Base-by-base conservation (phyloP, 2,329 filamentous ascomycete genomes). In the Sordariomycetes sp. region DNA sequence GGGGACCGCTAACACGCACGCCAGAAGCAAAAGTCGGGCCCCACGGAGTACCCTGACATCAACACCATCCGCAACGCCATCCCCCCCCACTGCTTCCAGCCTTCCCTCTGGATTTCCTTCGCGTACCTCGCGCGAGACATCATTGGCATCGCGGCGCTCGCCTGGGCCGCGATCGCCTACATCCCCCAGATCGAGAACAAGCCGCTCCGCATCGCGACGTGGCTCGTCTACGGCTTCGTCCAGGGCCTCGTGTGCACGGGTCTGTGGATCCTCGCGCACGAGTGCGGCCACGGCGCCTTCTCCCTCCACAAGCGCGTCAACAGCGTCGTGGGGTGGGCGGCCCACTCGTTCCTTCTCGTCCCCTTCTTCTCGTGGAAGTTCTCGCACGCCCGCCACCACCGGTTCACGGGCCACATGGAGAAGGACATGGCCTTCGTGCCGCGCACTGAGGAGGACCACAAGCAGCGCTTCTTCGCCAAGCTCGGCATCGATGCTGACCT, bases 231-330 rank as follows among this genome's bases (percentile, higher is more conserved):
- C 67, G 78, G 80, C 61, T 85, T 82, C 67, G 63, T 79, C 52
- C 82, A 87, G 92, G 60, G 94, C 65, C 80, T 97, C 59, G 92
- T 96, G 69, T 92, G 81, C 65, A 99, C 94, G 53, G 94, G 94
- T 64, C 70, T 96, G 59, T 99, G 94, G 94, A 90, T 99, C 60
- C 77, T 99, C 63, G 92, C 94, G 60, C 94, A 99, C 75, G 94
- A 99, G 79, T 99, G 94, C 70, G 94, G 94, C 63, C 94, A 99
- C 67, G 80, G 81, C 20, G 82, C 84, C 53, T 85, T 88, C 67
- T 85, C 81, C n/a, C 67, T 71, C 24, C 74, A 79, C 67, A 71
- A 71, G 53, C 66, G 62, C 35, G 65, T 86, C 61, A 87, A 87
- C 67, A 77, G 85, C 64, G 66, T 76, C 17, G 72, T 83, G 58